Conservation (phyloP, 1,139 yeast species). For the Pichia sorboxylosa region DNA sequence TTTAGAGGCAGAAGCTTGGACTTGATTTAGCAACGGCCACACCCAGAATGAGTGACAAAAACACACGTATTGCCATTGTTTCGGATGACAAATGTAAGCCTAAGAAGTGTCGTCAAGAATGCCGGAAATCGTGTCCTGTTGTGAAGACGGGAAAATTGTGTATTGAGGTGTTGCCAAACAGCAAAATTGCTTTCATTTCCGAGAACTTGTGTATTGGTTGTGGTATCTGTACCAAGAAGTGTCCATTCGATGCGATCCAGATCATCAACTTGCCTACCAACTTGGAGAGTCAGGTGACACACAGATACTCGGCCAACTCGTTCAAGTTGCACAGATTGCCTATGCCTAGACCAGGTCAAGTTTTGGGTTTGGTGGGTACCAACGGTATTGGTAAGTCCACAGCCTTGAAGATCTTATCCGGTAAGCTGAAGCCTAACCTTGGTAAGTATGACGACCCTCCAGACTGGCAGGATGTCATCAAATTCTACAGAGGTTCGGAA, state of each 20-base stretch:
- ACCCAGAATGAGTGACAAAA: slow-evolving; percentile 41
- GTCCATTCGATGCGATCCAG: slow-evolving; percentile 94
- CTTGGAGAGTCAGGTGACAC: slow-evolving; percentile 83
- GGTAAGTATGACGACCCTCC: slow-evolving; percentile 94
- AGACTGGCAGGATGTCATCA: slow-evolving; percentile 89
- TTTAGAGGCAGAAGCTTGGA: too few species aligned
- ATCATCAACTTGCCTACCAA: slow-evolving; percentile 94
- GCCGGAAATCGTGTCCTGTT: slow-evolving; percentile 93
- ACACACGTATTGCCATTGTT: slow-evolving; percentile 88
- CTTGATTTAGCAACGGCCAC: too few species aligned
- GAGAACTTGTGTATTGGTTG: slow-evolving; percentile 95
- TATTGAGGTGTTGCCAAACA: slow-evolving; percentile 86
- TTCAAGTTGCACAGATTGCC: slow-evolving; percentile 95
- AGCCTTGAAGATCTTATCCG: slow-evolving; percentile 96
- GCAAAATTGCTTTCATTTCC: slow-evolving; percentile 91
- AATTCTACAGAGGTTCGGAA: slow-evolving; percentile 90
- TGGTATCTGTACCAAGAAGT: slow-evolving; percentile 97
- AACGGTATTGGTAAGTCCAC: slow-evolving; percentile 99
- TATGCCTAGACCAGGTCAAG: slow-evolving; percentile 98
- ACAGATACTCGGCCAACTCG: slow-evolving; percentile 94
- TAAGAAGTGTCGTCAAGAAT: slow-evolving; percentile 95
- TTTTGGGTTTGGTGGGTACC: slow-evolving; percentile 92
- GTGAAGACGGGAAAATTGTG: slow-evolving; percentile 95
- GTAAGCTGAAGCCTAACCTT: slow-evolving; percentile 92
- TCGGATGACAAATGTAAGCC: slow-evolving; percentile 92